Evolutionary conservation across 768 basidiomycete genomes (phyloP).

Genomic region (Aureoboletus auriporus): DNA sequence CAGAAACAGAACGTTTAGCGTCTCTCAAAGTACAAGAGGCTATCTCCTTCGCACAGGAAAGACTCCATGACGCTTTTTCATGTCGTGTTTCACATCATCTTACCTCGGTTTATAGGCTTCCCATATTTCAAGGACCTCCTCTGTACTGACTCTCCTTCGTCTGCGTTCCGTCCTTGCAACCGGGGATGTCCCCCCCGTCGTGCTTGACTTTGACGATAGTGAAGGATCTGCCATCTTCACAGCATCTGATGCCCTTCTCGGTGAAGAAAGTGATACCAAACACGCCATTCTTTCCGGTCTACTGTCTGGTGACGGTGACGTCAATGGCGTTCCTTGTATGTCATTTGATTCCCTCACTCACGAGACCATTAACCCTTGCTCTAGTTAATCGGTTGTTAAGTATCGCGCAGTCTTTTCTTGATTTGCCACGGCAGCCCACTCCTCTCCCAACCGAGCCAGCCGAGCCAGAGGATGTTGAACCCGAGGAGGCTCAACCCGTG

Average conservation of each 20-base stretch:
- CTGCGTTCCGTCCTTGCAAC: slow-evolving; percentile 47
- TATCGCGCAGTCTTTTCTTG: slow-evolving; percentile 49
- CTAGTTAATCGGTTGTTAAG: slow-evolving; percentile 61
- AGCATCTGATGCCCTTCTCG: slow-evolving; percentile 50
- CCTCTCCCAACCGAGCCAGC: slow-evolving; percentile 32
- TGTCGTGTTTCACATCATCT: background rate
- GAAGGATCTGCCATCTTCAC: slow-evolving; percentile 57
- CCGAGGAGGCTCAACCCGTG: slow-evolving; percentile 21
- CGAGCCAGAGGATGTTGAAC: slow-evolving; percentile 21
- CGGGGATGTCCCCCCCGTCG: slow-evolving; percentile 40
- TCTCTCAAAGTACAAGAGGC: slow-evolving; percentile 52
- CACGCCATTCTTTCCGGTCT: slow-evolving; percentile 50
- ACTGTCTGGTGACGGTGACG: slow-evolving; percentile 53
- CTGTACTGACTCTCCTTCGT: slow-evolving; percentile 57
- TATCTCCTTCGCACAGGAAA: slow-evolving; percentile 57
- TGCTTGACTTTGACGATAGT: slow-evolving; percentile 40
- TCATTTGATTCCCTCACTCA: background rate
- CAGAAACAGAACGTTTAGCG: slow-evolving; percentile 54
- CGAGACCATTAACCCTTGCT: slow-evolving; percentile 4
- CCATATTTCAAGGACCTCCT: slow-evolving; percentile 39
- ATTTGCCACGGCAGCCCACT: slow-evolving; percentile 38
- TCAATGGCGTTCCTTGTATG: slow-evolving; percentile 64
- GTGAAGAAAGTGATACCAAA: slow-evolving; percentile 50
- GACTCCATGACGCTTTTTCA: background rate
- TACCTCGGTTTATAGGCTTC: slow-evolving; percentile 35